Percentiles rank a stretch among this genome's conserved stretches.
phyloP scores from a whole-genome alignment of 495 filamentous ascomycete genomes.

The Stereocaulon alpinum region DNA sequence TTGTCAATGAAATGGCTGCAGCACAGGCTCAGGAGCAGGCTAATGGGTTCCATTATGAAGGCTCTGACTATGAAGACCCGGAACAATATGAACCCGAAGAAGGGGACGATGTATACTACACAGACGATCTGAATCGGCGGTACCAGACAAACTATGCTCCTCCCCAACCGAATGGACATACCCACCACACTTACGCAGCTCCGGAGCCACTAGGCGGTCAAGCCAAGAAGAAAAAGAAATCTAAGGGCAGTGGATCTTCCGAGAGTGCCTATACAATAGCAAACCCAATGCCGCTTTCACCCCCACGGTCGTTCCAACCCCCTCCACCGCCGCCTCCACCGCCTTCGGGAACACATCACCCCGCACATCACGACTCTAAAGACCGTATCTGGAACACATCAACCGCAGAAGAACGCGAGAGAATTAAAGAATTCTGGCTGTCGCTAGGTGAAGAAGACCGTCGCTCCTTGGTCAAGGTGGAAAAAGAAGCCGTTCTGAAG shows the following conservation, averaged over 20 bases:
- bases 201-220: slow-evolving; percentile 22
- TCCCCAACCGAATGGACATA: slow-evolving; percentile 21
- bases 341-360: slow-evolving; percentile 25
- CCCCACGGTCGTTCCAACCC: slow-evolving; percentile 26
- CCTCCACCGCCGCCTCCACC: slow-evolving; percentile 33
- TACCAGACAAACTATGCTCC: slow-evolving; percentile 17
- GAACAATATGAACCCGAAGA: slow-evolving; percentile 28
- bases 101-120: slow-evolving; percentile 30
- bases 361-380: slow-evolving; percentile 35
- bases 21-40: slow-evolving; percentile 10
- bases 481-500: slow-evolving; percentile 93
- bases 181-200: slow-evolving; percentile 18
- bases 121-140: slow-evolving; percentile 29
- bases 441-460: slow-evolving; percentile 91
- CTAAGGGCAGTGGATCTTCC: slow-evolving; percentile 31
- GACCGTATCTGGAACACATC: slow-evolving; percentile 97
- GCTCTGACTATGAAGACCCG: slow-evolving; percentile 25
- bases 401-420: slow-evolving; percentile 82
- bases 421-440: slow-evolving; percentile 98
- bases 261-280: slow-evolving; percentile 21
- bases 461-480: slow-evolving; percentile 88
- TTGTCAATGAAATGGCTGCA: slow-evolving; percentile 12
- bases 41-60: slow-evolving; percentile 26
- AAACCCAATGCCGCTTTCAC: slow-evolving; percentile 19
- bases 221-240: slow-evolving; percentile 43